Evolutionary conservation across 2,329 filamentous ascomycete genomes (phyloP).

Genomic region (Monascus ruber): DNA sequence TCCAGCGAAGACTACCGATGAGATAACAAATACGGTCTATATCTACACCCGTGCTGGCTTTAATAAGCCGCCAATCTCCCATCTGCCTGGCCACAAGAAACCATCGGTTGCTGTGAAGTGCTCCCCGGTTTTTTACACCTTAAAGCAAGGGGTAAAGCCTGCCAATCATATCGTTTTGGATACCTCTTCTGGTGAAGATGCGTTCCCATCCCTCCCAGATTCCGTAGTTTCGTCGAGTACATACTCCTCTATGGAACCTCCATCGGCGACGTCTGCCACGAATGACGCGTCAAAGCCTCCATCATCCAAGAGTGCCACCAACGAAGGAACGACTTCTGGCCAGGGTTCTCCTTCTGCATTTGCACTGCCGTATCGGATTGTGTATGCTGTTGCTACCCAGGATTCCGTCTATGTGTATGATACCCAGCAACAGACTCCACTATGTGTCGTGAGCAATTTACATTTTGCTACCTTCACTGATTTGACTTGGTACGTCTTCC

Average conservation of each 20-base stretch:
- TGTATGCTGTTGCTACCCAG: constrained; percentile 94
- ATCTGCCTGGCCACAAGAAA: constrained; percentile 95
- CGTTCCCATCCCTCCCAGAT: constrained; percentile 74
- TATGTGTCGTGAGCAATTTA: constrained; percentile 91
- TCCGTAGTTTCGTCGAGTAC: constrained; percentile 52
- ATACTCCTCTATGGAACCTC: constrained; percentile 64
- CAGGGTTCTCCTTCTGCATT: constrained; percentile 57
- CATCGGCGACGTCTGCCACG: constrained; percentile 35
- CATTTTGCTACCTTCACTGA: constrained; percentile 98
- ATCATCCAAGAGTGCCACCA: constrained; percentile 42
- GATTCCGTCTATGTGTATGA: constrained; percentile 93
- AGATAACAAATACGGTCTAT: constrained; percentile 94
- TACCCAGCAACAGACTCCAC: constrained; percentile 86
- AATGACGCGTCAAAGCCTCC: constrained; percentile 42
- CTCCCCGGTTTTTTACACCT: constrained; percentile 77
- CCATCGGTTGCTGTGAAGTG: constrained; percentile 92
- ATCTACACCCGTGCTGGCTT: constrained; percentile 94
- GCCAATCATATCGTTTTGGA: constrained; percentile 92
- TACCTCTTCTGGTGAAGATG: constrained; percentile 75
- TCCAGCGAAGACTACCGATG: constrained; percentile 60
- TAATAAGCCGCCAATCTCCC: constrained; percentile 90
- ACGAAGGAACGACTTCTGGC: constrained; percentile 37
- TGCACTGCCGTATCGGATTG: constrained; percentile 77
- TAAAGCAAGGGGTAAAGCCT: constrained; percentile 54
- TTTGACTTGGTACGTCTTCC: constrained; percentile 64